Conservation (phyloP, 1,139 yeast species). For the Zygosaccharomyces sapae region DNA sequence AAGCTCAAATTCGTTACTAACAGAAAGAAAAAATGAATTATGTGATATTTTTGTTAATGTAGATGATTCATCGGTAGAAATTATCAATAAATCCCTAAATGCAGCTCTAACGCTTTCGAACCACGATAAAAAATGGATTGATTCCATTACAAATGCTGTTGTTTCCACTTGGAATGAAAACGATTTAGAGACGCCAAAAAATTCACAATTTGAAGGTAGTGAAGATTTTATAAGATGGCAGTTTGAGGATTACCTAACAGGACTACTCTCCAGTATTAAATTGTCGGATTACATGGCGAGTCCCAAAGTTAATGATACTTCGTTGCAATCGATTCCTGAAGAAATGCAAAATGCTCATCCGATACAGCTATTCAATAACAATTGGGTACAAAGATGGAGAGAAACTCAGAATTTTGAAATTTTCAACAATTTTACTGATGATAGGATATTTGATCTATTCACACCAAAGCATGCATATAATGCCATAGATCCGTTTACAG, state of each 20-base stretch:
- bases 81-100: slow-evolving; percentile 40
- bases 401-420: slow-evolving; percentile 61
- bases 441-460: slow-evolving; percentile 80
- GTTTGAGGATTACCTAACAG: slow-evolving; percentile 84
- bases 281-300: slow-evolving; percentile 54
- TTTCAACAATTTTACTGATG: slow-evolving; percentile 75
- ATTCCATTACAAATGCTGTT: slow-evolving; percentile 28
- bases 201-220: slow-evolving; percentile 60
- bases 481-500: slow-evolving; percentile 34
- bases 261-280: slow-evolving; percentile 71
- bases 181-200: slow-evolving; percentile 44
- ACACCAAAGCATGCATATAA: slow-evolving; percentile 64
- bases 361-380: slow-evolving; percentile 47
- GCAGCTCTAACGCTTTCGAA: slow-evolving; percentile 50
- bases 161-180: slow-evolving; percentile 41
- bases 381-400: slow-evolving; percentile 64
- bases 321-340: slow-evolving; percentile 26
- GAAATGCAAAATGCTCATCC: slow-evolving; percentile 39
- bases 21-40: slow-evolving; percentile 57
- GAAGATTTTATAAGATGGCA: slow-evolving; percentile 85
- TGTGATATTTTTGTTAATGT: slow-evolving; percentile 56
- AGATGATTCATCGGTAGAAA: slow-evolving; percentile 48
- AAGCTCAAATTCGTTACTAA: slow-evolving; percentile 75
- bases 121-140: slow-evolving; percentile 72
- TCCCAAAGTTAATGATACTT: slow-evolving; percentile 38